These are phyloP conservation scores for Psidium guajava DNA, from an alignment of 345 rosid species.

Conservation along the genomic window DNA sequence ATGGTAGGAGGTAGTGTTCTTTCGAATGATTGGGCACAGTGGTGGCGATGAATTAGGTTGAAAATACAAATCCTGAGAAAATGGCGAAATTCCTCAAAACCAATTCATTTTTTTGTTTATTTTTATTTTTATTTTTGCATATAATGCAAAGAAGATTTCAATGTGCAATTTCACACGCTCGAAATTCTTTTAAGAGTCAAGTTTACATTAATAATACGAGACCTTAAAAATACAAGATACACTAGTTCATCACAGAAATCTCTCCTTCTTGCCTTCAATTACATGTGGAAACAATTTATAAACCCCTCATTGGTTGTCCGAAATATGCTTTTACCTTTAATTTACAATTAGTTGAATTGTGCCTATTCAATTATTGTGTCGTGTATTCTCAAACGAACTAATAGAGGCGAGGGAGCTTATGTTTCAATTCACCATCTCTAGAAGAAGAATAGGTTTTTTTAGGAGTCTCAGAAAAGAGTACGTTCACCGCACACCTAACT, in stretches of 20 bases:
- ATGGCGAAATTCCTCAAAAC: background rate
- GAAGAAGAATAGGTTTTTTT: too few relatives aligned
- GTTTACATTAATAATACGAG: background rate
- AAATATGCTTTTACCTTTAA: background rate
- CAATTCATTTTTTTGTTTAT: background rate
- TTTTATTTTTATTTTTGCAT: background rate
- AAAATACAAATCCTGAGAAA: background rate
- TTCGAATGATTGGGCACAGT: background rate
- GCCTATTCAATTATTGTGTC: background rate
- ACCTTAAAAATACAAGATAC: background rate
- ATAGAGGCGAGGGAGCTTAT: fast-evolving
- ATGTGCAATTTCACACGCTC: background rate
- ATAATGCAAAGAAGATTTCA: background rate
- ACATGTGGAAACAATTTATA: background rate
- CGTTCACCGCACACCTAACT: fast-evolving
- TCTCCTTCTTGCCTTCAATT: fast-evolving
- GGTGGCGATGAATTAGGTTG: background rate
- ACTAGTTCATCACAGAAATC: background rate
- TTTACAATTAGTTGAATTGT: background rate
- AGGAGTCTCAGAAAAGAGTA: fast-evolving
- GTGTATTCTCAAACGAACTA: background rate
- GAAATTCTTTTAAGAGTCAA: background rate
- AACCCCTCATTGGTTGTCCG: background rate
- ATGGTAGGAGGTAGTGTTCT: too few relatives aligned
- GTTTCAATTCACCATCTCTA: background rate